These are phyloP conservation scores for Phytopythium aichiense DNA, from an alignment of 352 stramenopile genomes.

Conservation along the genomic window DNA sequence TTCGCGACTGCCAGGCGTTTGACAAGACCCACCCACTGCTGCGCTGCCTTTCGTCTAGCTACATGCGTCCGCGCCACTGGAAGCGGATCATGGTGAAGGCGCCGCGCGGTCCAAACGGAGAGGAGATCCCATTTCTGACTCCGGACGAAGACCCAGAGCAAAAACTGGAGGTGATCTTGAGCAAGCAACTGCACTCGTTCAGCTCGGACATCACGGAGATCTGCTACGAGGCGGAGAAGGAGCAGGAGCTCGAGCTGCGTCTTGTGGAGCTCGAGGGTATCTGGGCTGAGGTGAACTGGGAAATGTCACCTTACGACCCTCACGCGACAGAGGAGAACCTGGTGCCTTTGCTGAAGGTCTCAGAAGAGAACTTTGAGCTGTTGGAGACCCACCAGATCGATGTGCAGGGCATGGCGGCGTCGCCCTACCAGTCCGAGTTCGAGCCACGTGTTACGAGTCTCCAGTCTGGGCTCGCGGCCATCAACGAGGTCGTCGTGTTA, in stretches of 20 bases:
- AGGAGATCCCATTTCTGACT: constrained; percentile 72
- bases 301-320: constrained; percentile 91
- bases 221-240: constrained; percentile 95
- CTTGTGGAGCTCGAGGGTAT: constrained; percentile 90
- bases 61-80: constrained; percentile 95
- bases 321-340: constrained; percentile 68
- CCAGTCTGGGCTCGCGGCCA: constrained; percentile 80
- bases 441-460: constrained; percentile 88
- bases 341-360: constrained; percentile 89
- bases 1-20: constrained; percentile 76
- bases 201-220: constrained; percentile 96
- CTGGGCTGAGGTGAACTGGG: constrained; percentile 93
- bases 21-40: constrained; percentile 84
- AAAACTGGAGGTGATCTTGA: constrained; percentile 86
- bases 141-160: constrained; percentile 92
- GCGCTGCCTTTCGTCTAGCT: constrained; percentile 66
- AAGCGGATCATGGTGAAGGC: constrained; percentile 89
- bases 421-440: constrained; percentile 95
- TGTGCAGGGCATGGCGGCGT: constrained; percentile 95
- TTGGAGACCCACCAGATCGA: constrained; percentile 96
- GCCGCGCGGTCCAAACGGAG: constrained; percentile 19
- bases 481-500: constrained; percentile 93
- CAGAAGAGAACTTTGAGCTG: constrained; percentile 96
- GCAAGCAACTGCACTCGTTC: constrained; percentile 93
- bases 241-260: constrained; percentile 93